These are phyloP conservation scores for Talaromyces albobiverticillius DNA, from an alignment of 2,329 filamentous ascomycete genomes.

Conservation along the genomic window DNA sequence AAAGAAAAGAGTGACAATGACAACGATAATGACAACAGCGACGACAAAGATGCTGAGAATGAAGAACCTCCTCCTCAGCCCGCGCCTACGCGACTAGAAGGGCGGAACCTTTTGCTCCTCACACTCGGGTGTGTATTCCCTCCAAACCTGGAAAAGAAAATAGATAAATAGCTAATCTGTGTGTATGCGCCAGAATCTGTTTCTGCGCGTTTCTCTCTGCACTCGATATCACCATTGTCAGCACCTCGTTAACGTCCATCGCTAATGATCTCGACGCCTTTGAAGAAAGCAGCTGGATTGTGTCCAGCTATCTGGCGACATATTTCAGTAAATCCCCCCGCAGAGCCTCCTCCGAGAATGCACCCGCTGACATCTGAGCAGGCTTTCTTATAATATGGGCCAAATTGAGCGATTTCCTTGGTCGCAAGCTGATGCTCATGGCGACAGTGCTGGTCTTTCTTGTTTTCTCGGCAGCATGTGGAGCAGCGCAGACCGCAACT, in stretches of 20 bases:
- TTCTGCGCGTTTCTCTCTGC: background rate
- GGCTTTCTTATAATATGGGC: slow-evolving; percentile 58
- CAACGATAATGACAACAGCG: too few species aligned
- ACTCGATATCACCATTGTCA: background rate
- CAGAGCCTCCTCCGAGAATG: too few species aligned
- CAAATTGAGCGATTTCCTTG: slow-evolving; percentile 60
- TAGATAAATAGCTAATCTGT: too few species aligned
- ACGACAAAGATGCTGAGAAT: too few species aligned
- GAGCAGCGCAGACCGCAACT: slow-evolving; percentile 32
- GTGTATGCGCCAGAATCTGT: background rate
- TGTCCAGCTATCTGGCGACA: background rate
- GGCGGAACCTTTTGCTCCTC: background rate
- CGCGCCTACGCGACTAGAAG: background rate
- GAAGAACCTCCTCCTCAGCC: too few species aligned
- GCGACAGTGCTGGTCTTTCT: slow-evolving; percentile 46
- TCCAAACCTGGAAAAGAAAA: background rate
- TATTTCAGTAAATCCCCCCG: background rate
- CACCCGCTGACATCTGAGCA: slow-evolving; percentile 21
- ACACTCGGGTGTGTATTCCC: background rate
- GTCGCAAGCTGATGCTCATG: slow-evolving; percentile 43
- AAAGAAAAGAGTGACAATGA: too few species aligned
- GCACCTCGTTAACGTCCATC: background rate
- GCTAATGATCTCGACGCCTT: background rate
- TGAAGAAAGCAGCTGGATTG: background rate
- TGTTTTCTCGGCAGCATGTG: slow-evolving; percentile 42